phyloP scores from a whole-genome alignment of 108 stramenopile species.

The Cyclotella sp. region DNA sequence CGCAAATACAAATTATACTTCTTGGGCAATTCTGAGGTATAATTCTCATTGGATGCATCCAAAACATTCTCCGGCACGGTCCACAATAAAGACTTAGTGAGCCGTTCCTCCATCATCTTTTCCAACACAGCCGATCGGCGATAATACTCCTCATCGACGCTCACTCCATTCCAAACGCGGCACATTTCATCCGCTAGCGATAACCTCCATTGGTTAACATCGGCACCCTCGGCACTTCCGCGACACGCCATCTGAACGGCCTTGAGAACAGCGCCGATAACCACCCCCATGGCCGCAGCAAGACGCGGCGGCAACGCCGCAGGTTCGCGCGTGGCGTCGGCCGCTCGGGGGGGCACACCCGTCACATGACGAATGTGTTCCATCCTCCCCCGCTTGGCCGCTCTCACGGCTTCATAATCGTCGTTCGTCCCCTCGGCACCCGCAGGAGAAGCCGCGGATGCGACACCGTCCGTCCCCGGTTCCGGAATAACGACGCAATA shows the following conservation, averaged over 20 bases:
- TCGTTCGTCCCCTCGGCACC: conserved; percentile 45
- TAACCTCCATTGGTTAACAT: conserved; percentile 79
- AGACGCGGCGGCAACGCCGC: conserved; percentile 66
- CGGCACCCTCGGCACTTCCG: conserved; percentile 81
- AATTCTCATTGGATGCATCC: conserved; percentile 33
- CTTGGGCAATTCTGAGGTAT: conserved; percentile 44
- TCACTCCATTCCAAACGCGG: conserved; percentile 63
- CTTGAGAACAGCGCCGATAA: conserved; percentile 80
- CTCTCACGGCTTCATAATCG: conserved; percentile 68
- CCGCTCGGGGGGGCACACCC: conserved; percentile 11
- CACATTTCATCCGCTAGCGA: conserved; percentile 82
- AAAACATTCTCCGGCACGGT: conserved; percentile 43
- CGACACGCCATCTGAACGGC: conserved; percentile 69
- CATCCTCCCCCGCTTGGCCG: conserved; percentile 46
- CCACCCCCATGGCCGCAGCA: conserved; percentile 77
- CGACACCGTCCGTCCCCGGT: conserved; percentile 22
- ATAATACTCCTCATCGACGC: conserved; percentile 70
- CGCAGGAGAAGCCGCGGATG: too few relatives aligned
- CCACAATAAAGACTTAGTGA: conserved; percentile 12
- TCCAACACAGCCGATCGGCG: conserved; percentile 28
- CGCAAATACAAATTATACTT: conserved; percentile 67
- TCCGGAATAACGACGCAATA: not conserved
- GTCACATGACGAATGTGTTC: conserved; percentile 35
- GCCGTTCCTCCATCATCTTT: not conserved
- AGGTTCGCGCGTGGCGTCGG: conserved; percentile 21